phyloP scores from a whole-genome alignment of 306 rosid species.

The Vachellia pachyceras region DNA sequence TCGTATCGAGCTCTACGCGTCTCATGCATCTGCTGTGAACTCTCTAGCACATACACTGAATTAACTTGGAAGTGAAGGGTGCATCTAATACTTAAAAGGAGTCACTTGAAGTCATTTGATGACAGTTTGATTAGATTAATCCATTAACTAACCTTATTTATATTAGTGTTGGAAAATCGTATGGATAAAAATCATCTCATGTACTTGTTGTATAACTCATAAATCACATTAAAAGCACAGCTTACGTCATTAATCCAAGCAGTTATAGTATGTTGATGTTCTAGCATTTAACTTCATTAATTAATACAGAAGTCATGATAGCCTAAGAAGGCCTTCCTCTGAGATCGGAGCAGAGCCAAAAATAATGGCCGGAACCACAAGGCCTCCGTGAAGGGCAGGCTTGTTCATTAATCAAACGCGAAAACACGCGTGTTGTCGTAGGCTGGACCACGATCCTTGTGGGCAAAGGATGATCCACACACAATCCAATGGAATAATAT shows the following conservation, averaged over 20 bases:
- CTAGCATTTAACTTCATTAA: not conserved
- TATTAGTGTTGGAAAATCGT: no score
- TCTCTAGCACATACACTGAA: not conserved
- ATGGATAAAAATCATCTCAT: no score
- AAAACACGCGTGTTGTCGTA: conserved; percentile 43
- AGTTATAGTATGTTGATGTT: no score
- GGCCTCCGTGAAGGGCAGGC: not conserved
- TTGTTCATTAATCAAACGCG: not conserved
- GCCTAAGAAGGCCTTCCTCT: not conserved
- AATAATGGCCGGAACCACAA: conserved; percentile 23
- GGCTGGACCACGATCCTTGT: conserved; percentile 40
- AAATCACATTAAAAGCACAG: no score
- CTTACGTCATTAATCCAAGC: no score
- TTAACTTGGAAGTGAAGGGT: not conserved
- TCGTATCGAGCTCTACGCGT: not conserved
- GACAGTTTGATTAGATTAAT: not conserved
- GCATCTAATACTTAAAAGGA: not conserved
- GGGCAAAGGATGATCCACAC: conserved; percentile 45
- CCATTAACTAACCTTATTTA: no score
- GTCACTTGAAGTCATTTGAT: not conserved
- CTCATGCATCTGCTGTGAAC: not conserved
- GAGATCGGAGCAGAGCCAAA: not conserved
- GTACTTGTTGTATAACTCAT: no score
- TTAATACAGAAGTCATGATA: not conserved
- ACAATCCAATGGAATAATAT: not conserved